A percentile compares a stretch with the other conserved stretches of the same genome.
Conservation (phyloP, 345 rosid genomes). For the Eutrema heterophyllum region DNA sequence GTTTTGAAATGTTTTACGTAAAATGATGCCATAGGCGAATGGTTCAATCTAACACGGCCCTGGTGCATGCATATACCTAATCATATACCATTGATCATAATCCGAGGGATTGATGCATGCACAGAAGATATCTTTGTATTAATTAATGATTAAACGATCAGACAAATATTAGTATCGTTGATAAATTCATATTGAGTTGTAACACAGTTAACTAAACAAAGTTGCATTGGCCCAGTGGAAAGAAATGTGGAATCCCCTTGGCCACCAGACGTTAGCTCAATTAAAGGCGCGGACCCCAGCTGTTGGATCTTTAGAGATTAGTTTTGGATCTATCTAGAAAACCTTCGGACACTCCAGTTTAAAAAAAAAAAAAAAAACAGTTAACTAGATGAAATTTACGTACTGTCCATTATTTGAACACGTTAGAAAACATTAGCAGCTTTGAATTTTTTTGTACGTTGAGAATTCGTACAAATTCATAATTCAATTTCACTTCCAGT, state of each 20-base stretch:
- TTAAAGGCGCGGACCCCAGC: no score
- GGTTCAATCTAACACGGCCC: no score
- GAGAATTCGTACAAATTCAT: not conserved
- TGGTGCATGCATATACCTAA: slow-evolving; percentile 9
- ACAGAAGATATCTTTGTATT: slow-evolving; percentile 1
- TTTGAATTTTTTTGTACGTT: not conserved
- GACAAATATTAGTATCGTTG: not conserved
- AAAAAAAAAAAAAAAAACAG: no score
- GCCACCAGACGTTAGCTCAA: no score
- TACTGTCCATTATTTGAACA: not conserved
- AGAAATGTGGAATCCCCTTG: no score
- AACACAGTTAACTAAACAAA: not conserved
- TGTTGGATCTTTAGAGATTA: no score
- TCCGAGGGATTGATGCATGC: not conserved
- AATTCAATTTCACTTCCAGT: not conserved
- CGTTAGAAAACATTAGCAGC: not conserved
- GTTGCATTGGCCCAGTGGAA: no score
- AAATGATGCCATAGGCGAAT: no score
- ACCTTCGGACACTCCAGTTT: no score
- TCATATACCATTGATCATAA: not conserved
- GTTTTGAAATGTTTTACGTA: no score
- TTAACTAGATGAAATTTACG: not conserved
- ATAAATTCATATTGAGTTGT: not conserved
- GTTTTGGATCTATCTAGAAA: no score
- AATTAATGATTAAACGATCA: not conserved